These are phyloP conservation scores for Phialophora chinensis DNA, from an alignment of 2,329 filamentous ascomycete genomes.

Conservation along the genomic window DNA sequence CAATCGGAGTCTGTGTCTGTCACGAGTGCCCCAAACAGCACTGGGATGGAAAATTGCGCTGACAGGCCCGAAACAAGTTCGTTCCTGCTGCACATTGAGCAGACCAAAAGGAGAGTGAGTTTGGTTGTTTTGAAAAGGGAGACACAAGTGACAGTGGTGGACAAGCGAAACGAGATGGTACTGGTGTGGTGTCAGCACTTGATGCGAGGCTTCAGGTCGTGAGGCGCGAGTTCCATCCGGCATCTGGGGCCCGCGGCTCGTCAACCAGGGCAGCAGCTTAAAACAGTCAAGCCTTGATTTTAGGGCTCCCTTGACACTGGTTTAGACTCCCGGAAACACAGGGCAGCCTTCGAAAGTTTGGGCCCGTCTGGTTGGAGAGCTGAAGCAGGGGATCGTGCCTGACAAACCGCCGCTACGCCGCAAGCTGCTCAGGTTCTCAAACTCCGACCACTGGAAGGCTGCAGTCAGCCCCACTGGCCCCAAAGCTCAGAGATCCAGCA, in stretches of 20 bases:
- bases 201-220: conserved; percentile 17
- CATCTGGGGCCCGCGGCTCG: conserved; percentile 11
- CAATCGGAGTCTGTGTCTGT: not conserved
- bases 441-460: conserved; percentile 12
- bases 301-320: conserved; percentile 6
- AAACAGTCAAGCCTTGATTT: conserved; percentile 13
- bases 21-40: not conserved
- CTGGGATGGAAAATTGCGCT: conserved; percentile 21
- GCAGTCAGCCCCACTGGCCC: conserved; percentile 1
- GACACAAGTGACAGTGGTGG: conserved; percentile 17
- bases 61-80: conserved; percentile 9
- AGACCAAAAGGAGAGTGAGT: not conserved
- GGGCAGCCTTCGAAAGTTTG: conserved; percentile 12
- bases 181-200: conserved; percentile 21
- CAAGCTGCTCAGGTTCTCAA: conserved; percentile 6
- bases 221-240: conserved; percentile 13
- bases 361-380: not conserved
- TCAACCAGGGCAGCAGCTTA: conserved; percentile 17
- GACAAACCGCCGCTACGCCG: conserved; percentile 8
- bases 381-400: conserved; percentile 9
- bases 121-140: conserved; percentile 2
- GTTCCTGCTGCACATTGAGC: conserved; percentile 1
- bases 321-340: conserved; percentile 10
- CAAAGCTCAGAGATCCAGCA: not conserved
- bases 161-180: conserved; percentile 24